Evolutionary conservation across 768 basidiomycete species (phyloP), one percentile per base, ranked within the genome.

Genomic region (Pisolithus tinctorius): DNA sequence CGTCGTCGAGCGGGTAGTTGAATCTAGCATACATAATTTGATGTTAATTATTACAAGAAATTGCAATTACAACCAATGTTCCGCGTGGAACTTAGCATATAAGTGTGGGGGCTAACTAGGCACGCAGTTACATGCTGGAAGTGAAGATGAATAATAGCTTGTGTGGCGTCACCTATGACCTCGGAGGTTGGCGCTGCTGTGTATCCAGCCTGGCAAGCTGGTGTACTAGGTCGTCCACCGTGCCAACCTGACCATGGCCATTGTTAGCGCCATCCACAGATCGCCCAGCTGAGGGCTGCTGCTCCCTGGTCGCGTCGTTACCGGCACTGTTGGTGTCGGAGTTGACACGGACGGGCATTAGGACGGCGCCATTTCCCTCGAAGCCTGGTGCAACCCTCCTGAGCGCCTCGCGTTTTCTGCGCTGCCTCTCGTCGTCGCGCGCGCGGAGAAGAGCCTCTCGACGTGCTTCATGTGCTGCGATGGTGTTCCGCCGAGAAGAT

Each of bases 151-250:
- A 34, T 14, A 34, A 13, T 34, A 34, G 34, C 11, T 13, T 34
- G 11, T 34, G 34, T 34, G 34, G 34, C 34, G 34, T 34, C 23
- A 5, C 20, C 23, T 42, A 42, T 23, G 41, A n/a, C 41, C 25
- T 42, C 41, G 41, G 41, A 26, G 41, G 40, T 23, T 48, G 51
- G 30, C 16, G 26, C 9, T 52, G 6, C 27, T 36, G 36, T 41
- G 50, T 36, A 0, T 83, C 82, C 64, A 94, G 65, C 26, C 76
- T 83, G 34, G 86, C 90, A 40, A 93, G 71, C 56, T 86, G 83
- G 58, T 88, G 81, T n/a, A 91, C 88, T 27, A 93, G 67, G 55
- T 87, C 82, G 46, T 88, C 84, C 87, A 93, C 89, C 14, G 84
- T 84, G 36, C 84, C 82, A 55, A 68, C 72, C 16, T 65, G 25